Percentiles rank a stretch among this genome's conserved stretches.
These are phyloP conservation scores for Spizellomyces sp. DNA, from an alignment of 192 early-diverging fungal genomes.

Conservation along the genomic window DNA sequence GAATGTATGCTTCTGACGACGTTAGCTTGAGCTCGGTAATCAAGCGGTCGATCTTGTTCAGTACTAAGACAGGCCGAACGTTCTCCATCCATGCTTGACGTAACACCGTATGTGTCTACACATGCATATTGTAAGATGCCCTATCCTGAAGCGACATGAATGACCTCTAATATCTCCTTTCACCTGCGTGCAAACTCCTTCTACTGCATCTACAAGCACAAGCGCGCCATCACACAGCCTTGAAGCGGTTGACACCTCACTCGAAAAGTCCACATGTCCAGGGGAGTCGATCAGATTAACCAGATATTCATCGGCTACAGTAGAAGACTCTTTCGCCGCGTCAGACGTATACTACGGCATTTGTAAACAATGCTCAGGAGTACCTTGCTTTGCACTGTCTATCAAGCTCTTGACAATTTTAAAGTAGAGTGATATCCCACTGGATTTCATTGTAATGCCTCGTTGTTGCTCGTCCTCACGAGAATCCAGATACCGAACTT, in stretches of 20 bases:
- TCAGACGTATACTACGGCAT: too few species aligned
- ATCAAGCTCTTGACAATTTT: slow-evolving; percentile 54
- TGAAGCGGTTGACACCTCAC: slow-evolving; percentile 99
- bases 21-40: slow-evolving; percentile 93
- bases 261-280: slow-evolving; percentile 97
- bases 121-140: neutral
- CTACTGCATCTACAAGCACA: slow-evolving; percentile 95
- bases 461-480: slow-evolving; percentile 97
- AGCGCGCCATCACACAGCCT: slow-evolving; percentile 93
- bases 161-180: neutral
- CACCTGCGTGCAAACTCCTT: slow-evolving; percentile 98
- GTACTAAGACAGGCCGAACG: slow-evolving; percentile 87
- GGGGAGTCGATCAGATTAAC: slow-evolving; percentile 98
- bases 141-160: slow-evolving; percentile 13
- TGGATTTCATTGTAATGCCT: slow-evolving; percentile 98
- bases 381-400: slow-evolving; percentile 22
- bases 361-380: too few species aligned
- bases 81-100: slow-evolving; percentile 93
- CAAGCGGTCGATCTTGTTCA: slow-evolving; percentile 98
- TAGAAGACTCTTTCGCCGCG: too few species aligned
- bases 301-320: slow-evolving; percentile 67
- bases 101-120: slow-evolving; percentile 90
- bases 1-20: slow-evolving; percentile 87
- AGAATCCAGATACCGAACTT: slow-evolving; percentile 93
- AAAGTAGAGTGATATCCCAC: slow-evolving; percentile 94